Percentiles rank a stretch among this genome's conserved stretches.
Evolutionary conservation across 805 yeast genomes (phyloP).

Genomic region (Schizosaccharomyces osmophilus): DNA sequence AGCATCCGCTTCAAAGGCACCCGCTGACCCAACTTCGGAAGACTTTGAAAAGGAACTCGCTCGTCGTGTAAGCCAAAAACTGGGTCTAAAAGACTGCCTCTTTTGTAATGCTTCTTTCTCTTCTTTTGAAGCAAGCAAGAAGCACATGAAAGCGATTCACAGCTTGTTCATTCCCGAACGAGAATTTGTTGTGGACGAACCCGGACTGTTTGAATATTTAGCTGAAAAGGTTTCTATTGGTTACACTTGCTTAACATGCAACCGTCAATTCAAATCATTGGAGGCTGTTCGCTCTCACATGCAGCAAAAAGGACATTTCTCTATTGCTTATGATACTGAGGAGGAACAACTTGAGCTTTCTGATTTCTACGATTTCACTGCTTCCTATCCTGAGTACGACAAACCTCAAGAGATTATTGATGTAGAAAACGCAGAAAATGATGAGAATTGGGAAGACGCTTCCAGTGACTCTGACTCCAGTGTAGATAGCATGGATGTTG

Average conservation of each 20-base stretch:
- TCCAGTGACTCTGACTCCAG: conserved; percentile 10
- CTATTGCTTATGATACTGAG: conserved; percentile 63
- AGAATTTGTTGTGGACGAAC: conserved; percentile 37
- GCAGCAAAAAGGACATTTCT: conserved; percentile 63
- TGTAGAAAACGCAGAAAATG: conserved; percentile 10
- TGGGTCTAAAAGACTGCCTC: conserved; percentile 10
- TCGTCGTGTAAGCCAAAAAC: neutral
- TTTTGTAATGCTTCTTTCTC: conserved; percentile 24
- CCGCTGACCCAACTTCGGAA: neutral
- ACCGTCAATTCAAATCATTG: conserved; percentile 57
- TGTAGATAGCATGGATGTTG: conserved; percentile 3
- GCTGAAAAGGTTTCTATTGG: conserved; percentile 68
- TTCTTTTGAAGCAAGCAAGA: conserved; percentile 33
- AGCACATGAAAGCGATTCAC: conserved; percentile 56
- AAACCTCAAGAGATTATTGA: conserved; percentile 14
- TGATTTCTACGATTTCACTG: conserved; percentile 61
- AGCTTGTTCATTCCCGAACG: conserved; percentile 78
- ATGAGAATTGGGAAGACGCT: conserved; percentile 6
- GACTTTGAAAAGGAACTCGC: neutral
- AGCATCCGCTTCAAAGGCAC: neutral
- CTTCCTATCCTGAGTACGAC: conserved; percentile 25
- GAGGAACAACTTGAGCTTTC: conserved; percentile 55
- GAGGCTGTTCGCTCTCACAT: conserved; percentile 81
- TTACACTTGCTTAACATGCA: conserved; percentile 59
- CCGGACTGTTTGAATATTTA: conserved; percentile 50